Evolutionary conservation across 345 rosid species (phyloP), one percentile per base, ranked within the genome.

Genomic region (Clarkia xantiana): DNA sequence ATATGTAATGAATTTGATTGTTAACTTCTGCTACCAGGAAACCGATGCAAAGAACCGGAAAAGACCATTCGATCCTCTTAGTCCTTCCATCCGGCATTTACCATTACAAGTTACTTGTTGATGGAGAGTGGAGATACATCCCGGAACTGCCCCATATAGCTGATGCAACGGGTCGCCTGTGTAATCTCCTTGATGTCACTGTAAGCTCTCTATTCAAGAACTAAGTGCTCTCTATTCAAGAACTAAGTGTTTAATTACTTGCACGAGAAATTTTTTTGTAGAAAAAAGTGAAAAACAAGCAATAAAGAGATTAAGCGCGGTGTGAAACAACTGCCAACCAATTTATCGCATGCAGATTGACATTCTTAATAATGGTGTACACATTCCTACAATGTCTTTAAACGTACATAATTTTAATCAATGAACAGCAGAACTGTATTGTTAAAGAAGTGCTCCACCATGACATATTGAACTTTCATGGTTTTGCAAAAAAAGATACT

Each of bases 51-150:
- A 76, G 84, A 68, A 72, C 87, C 39, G 87, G 90, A 13, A 82
- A 84, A 69, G 98, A 91, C 64, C 76, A 78, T 56, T 75, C 95
- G 8, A 58, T 91, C 50, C 76, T 86, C 19, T 53, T 86, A 66
- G 95, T 91, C 49, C 82, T 91, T 52, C 82, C 75, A 6, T 77
- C 82, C 12, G 96, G 94, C 16, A 43, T 82, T 58, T 91, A 76
- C 72, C 98, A 84, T 54, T 91, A 82, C 74, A 91, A 67, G 76
- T 73, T 87, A 60, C 69, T 86, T 18, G 90, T 87, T 10, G 98
- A 91, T 57, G 96, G 94, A 12, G 78, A 91, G 58, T 61, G 67
- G 80, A 91, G 84, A 80, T 59, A 80, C 74, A 60, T 61, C 25
- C 90, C 98, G 9, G 98, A 86, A 60, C 73, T 84, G 48, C 96